phyloP scores from a whole-genome alignment of 345 rosid species.

The Murraya paniculata region DNA sequence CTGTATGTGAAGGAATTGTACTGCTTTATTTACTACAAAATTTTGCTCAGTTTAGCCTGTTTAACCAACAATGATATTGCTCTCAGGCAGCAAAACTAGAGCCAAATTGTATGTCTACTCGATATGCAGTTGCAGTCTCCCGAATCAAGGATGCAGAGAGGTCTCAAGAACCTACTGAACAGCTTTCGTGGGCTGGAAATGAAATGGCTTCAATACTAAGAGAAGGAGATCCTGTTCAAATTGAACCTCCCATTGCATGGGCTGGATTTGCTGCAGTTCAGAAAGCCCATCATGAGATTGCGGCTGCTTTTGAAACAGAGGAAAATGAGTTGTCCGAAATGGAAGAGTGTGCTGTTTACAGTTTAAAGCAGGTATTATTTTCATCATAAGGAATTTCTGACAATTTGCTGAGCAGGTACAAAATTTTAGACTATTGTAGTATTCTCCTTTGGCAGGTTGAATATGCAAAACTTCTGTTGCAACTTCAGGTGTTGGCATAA shows the following conservation, averaged over 20 bases:
- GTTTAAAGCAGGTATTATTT: constrained; percentile 77
- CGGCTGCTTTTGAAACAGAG: constrained; percentile 72
- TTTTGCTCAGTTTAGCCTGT: constrained; percentile 4
- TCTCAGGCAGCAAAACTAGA: constrained; percentile 89
- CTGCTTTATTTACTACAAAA: neutral
- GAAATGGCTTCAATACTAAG: constrained; percentile 96
- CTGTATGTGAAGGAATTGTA: neutral
- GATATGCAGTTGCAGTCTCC: constrained; percentile 89
- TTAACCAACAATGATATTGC: constrained; percentile 8
- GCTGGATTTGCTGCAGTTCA: constrained; percentile 94
- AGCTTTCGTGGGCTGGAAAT: constrained; percentile 87
- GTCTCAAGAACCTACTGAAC: constrained; percentile 88
- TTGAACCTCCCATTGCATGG: constrained; percentile 82
- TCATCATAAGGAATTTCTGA: neutral
- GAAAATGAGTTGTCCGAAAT: constrained; percentile 55
- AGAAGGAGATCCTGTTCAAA: constrained; percentile 82
- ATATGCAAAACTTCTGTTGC: neutral
- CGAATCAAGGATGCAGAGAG: constrained; percentile 92
- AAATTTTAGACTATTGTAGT: neutral
- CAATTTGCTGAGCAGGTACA: neutral
- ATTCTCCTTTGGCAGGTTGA: neutral
- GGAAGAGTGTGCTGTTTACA: constrained; percentile 70
- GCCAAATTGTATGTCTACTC: constrained; percentile 88
- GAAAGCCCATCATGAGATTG: constrained; percentile 85
- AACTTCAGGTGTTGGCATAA: too few species aligned